Percentiles rank a stretch among this genome's conserved stretches.
phyloP scores from a whole-genome alignment of 2,329 filamentous ascomycete species.

The Penicillium sp. region DNA sequence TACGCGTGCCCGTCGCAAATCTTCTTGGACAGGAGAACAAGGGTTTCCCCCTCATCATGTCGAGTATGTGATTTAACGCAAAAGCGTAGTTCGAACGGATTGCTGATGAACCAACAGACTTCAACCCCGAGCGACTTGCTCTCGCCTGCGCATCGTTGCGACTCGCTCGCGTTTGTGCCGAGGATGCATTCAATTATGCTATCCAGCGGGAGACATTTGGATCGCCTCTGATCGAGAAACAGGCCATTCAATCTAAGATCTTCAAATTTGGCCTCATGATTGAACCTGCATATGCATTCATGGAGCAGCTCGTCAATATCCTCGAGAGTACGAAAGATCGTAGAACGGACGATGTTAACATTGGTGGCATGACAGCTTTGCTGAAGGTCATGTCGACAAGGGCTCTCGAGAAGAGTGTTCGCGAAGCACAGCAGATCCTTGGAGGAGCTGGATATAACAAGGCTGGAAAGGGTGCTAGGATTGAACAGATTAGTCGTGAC shows the following conservation, averaged over 20 bases:
- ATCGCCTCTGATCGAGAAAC: constrained; percentile 57
- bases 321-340: constrained; percentile 47
- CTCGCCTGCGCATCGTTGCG: constrained; percentile 66
- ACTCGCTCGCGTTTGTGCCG: constrained; percentile 61
- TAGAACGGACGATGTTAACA: constrained; percentile 42
- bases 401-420: constrained; percentile 55
- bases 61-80: constrained; percentile 44
- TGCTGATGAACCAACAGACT: constrained; percentile 46
- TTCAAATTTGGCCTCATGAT: constrained; percentile 60
- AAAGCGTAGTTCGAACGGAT: neutral
- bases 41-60: constrained; percentile 74
- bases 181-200: constrained; percentile 63
- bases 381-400: constrained; percentile 56
- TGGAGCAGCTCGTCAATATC: constrained; percentile 63
- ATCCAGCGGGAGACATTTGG: constrained; percentile 66
- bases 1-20: constrained; percentile 68
- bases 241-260: constrained; percentile 62
- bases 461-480: constrained; percentile 50
- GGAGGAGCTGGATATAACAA: constrained; percentile 56
- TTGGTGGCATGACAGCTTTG: constrained; percentile 55
- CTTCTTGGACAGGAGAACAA: constrained; percentile 68
- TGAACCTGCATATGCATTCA: constrained; percentile 63
- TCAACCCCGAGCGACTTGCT: constrained; percentile 72
- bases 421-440: constrained; percentile 59
- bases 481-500: constrained; percentile 58